phyloP scores from a whole-genome alignment of 176 grass and related monocot genomes.

The Oryza nivara region DNA sequence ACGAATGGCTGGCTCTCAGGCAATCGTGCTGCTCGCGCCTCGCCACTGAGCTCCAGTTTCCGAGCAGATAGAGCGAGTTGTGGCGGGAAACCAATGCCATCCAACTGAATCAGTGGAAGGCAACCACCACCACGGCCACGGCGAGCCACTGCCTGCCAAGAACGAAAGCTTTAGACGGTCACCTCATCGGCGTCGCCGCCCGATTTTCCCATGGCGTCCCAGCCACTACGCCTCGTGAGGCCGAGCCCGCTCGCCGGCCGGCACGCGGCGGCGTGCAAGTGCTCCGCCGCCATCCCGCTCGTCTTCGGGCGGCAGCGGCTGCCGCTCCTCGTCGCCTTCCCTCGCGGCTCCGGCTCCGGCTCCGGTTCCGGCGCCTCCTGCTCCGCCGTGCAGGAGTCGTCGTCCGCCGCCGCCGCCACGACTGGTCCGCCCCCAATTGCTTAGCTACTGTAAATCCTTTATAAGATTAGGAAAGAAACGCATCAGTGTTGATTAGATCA shows the following conservation, averaged over 20 bases:
- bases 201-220: slow-evolving; percentile 43
- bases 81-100: slow-evolving; percentile 35
- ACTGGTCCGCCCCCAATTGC: slow-evolving; percentile 34
- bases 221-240: slow-evolving; percentile 36
- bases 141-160: background rate
- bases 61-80: slow-evolving; percentile 46
- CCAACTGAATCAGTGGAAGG: slow-evolving; percentile 57
- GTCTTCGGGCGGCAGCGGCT: slow-evolving; percentile 30
- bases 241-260: background rate
- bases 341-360: slow-evolving; percentile 2
- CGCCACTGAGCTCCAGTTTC: background rate
- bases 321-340: slow-evolving; percentile 40
- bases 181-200: background rate
- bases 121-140: background rate
- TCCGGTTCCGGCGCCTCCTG: slow-evolving; percentile 20
- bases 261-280: slow-evolving; percentile 33
- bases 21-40: background rate
- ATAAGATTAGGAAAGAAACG: background rate
- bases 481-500: background rate
- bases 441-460: background rate
- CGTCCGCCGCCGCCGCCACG: slow-evolving; percentile 39
- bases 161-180: background rate
- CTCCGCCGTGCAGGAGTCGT: slow-evolving; percentile 56
- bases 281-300: slow-evolving; percentile 32
- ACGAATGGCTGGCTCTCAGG: slow-evolving; percentile 34